Base-by-base conservation (phyloP, 164 flowering plant species). In the Saururus chinensis region DNA sequence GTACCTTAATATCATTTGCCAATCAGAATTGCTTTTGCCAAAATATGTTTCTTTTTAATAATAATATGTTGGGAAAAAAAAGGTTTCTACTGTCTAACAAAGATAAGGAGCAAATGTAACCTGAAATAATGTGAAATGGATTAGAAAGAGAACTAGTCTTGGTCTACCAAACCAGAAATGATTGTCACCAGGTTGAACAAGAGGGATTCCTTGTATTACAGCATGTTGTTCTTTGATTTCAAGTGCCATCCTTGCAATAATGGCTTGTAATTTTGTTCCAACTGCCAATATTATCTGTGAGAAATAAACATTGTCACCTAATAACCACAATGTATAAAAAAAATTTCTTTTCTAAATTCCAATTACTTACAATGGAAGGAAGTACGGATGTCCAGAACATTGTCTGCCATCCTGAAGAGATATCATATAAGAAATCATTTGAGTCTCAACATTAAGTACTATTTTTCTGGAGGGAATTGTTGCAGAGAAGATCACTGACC, bases 151-250 rank as follows among this genome's bases (percentile, higher is more conserved):
- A 64, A 88, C 67, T 52, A 91, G 63, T 19, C 69, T 69, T 41
- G 99, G 96, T 81, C 84, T 68, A 48, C 77, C 23, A 63, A 95
- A 89, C 99, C 99, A 91, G 69, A 95, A 95, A 68, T 89, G 77
- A 14, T 61, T 65, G 75, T 95, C 97, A 12, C 89, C 77, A 70
- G 86, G 88, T 81, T 91, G 84, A 24, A 91, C 96, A 54, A 91
- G 86, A 19, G 99, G 97, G 64, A 91, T 91, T 66, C 99, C 97
- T 71, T 88, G 95, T 55, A 95, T 87, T 4, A 91, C 95, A 8
- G 93, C 89, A 72, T 95, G 99, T 66, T 79, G 83, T 68, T 95
- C 93, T 71, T 72, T 68, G 73, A 95, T 95, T 66, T 87, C 96
- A 59, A 91, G 60, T 30, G 99, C 99, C 99, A 95, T 95, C 61